Percentiles rank a stretch among this genome's conserved stretches.
These are phyloP conservation scores for Aspergillus olivimuriae DNA, from an alignment of 495 filamentous ascomycete genomes.

Conservation along the genomic window DNA sequence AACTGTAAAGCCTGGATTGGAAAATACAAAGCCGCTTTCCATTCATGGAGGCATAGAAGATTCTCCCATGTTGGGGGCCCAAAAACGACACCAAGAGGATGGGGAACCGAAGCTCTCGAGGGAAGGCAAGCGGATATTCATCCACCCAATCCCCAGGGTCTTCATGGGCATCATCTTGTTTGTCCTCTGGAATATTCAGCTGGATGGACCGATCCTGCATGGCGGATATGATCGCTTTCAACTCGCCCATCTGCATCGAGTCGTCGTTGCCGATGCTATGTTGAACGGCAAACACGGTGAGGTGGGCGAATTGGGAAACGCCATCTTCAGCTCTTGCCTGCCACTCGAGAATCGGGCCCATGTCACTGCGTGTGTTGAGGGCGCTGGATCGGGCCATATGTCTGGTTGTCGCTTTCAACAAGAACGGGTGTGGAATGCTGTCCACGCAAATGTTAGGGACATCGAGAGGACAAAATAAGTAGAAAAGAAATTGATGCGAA, in stretches of 20 bases:
- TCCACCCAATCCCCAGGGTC: not conserved
- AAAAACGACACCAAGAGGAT: slow-evolving; percentile 1
- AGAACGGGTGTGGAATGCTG: too few relatives aligned
- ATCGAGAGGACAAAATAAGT: too few relatives aligned
- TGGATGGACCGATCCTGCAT: slow-evolving; percentile 4
- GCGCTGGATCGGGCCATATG: too few relatives aligned
- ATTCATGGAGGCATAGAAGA: slow-evolving; percentile 8
- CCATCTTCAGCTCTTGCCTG: too few relatives aligned
- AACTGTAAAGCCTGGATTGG: slow-evolving; percentile 5
- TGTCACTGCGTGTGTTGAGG: too few relatives aligned
- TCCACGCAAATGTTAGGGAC: too few relatives aligned
- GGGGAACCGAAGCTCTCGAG: not conserved
- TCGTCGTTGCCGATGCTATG: not conserved
- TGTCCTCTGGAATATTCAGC: not conserved
- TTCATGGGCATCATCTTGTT: not conserved
- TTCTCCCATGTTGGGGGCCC: slow-evolving; percentile 2
- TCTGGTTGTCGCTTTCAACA: too few relatives aligned
- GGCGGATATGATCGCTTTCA: not conserved
- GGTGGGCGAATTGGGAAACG: too few relatives aligned
- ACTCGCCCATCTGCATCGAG: slow-evolving; percentile 1
- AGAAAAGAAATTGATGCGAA: too few relatives aligned
- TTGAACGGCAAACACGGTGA: not conserved
- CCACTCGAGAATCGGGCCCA: too few relatives aligned
- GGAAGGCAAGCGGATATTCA: not conserved
- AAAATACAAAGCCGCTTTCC: not conserved